phyloP scores from a whole-genome alignment of 495 filamentous ascomycete genomes.

The Aspergillus ostianus region DNA sequence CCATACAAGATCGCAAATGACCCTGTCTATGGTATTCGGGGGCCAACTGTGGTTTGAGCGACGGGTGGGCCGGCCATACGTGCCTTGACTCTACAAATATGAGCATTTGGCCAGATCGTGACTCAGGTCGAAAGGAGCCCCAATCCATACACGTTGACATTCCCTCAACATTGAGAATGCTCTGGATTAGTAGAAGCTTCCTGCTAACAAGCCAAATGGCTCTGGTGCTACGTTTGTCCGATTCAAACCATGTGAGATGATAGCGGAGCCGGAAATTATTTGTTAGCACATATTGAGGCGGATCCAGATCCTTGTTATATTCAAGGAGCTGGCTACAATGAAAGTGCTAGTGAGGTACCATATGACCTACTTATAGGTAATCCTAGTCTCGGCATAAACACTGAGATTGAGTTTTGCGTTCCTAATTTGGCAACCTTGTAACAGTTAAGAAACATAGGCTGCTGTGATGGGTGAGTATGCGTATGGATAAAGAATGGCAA shows the following conservation, averaged over 20 bases:
- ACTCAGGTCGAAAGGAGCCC: background rate
- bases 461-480: too few relatives aligned
- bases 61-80: background rate
- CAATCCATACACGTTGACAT: background rate
- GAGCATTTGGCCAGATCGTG: background rate
- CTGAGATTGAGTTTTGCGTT: background rate
- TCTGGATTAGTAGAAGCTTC: background rate
- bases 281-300: too few relatives aligned
- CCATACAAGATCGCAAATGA: conserved; percentile 57
- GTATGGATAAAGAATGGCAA: background rate
- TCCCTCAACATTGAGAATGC: too few relatives aligned
- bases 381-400: background rate
- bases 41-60: background rate
- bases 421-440: background rate
- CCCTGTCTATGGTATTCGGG: conserved; percentile 52
- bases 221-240: background rate
- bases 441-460: too few relatives aligned
- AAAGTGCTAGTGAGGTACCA: too few relatives aligned
- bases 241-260: background rate
- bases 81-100: background rate
- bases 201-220: background rate
- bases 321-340: too few relatives aligned
- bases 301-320: too few relatives aligned
- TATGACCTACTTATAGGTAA: background rate
- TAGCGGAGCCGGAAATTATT: background rate